Conservation (phyloP, 805 yeast species). For the Candida anglica region DNA sequence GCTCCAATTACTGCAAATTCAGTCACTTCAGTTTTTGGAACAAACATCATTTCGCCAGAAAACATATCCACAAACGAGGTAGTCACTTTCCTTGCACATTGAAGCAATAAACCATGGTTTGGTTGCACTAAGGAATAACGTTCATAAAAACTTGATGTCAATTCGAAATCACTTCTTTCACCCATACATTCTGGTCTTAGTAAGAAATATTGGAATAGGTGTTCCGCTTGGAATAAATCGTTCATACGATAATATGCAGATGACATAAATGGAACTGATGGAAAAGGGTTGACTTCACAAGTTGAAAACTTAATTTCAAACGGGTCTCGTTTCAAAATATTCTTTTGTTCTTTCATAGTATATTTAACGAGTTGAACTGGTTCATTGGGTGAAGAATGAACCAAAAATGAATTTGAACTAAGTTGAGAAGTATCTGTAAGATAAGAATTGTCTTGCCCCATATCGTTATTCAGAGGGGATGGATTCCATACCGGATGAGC, state of each 20-base stretch:
- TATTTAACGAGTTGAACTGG: not conserved
- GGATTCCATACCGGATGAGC: slow-evolving; percentile 81
- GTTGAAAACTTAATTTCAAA: slow-evolving; percentile 13
- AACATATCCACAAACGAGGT: slow-evolving; percentile 21
- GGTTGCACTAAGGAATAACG: slow-evolving; percentile 20
- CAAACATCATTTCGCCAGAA: slow-evolving; percentile 24
- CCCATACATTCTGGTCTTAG: slow-evolving; percentile 36
- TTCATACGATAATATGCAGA: slow-evolving; percentile 38
- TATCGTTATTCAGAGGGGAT: too few relatives aligned
- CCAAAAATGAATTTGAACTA: not conserved
- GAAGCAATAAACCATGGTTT: slow-evolving; percentile 22
- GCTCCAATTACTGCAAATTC: slow-evolving; percentile 8
- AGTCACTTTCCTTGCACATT: slow-evolving; percentile 21
- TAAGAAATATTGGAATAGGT: slow-evolving; percentile 35
- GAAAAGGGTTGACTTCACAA: slow-evolving; percentile 30
- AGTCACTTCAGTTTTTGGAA: slow-evolving; percentile 21
- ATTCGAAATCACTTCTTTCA: slow-evolving; percentile 19
- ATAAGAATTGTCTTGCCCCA: not conserved
- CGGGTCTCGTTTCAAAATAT: slow-evolving; percentile 13
- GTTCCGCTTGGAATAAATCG: slow-evolving; percentile 44
- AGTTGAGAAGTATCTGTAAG: slow-evolving; percentile 10
- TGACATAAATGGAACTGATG: slow-evolving; percentile 14
- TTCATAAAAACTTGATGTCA: slow-evolving; percentile 21
- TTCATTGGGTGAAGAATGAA: too few relatives aligned
- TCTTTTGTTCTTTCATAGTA: not conserved